These are phyloP conservation scores for Geranium incanum DNA, from an alignment of 441 rosid species.

Conservation along the genomic window DNA sequence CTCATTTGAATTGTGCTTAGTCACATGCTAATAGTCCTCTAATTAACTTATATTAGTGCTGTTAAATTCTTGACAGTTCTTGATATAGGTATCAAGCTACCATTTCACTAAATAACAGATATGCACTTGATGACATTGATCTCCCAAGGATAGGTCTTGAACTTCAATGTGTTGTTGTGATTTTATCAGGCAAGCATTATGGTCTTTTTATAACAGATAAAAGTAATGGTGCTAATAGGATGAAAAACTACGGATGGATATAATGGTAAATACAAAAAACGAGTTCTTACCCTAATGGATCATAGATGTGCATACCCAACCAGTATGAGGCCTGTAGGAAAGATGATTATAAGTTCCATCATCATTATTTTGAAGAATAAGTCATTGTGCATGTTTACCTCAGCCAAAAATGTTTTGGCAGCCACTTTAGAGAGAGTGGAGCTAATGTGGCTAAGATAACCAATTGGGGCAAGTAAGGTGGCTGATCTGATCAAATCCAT, in stretches of 20 bases:
- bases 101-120: neutral
- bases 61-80: neutral
- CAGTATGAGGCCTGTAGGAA: slow-evolving; percentile 6
- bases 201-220: too few relatives aligned
- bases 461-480: slow-evolving; percentile 7
- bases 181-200: neutral
- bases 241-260: neutral
- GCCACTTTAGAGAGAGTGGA: slow-evolving; percentile 1
- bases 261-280: neutral
- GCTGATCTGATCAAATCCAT: slow-evolving; percentile 10
- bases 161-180: neutral
- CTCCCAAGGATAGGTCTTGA: neutral
- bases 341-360: neutral
- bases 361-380: neutral
- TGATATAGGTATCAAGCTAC: neutral
- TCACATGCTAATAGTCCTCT: neutral
- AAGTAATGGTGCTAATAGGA: neutral
- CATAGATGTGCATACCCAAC: slow-evolving; percentile 8
- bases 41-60: neutral
- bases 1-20: neutral
- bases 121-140: neutral
- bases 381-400: neutral
- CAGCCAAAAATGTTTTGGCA: slow-evolving; percentile 1
- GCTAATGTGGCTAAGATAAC: slow-evolving; percentile 7
- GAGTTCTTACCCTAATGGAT: slow-evolving; percentile 10